These are phyloP conservation scores for Hyaloscypha bicolor DNA, from an alignment of 495 filamentous ascomycete species.

Conservation along the genomic window DNA sequence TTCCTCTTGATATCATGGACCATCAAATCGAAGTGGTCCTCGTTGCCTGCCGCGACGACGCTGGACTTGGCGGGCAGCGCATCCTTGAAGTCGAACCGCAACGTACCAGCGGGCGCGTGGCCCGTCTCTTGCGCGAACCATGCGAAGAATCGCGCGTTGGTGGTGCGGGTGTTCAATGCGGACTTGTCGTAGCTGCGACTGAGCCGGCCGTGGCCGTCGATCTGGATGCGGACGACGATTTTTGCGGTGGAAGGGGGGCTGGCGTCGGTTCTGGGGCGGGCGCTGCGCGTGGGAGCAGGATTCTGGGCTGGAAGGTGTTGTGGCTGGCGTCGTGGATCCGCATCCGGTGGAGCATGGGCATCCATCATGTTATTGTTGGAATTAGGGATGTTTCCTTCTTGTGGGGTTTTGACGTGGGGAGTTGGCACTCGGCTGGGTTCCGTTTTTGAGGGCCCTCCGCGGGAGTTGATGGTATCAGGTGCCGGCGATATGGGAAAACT, in stretches of 20 bases:
- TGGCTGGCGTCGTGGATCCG: neutral
- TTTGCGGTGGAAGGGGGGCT: neutral
- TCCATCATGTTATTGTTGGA: neutral
- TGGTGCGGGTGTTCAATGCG: neutral
- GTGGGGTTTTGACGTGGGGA: neutral
- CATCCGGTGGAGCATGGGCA: neutral
- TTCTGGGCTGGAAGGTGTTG: neutral
- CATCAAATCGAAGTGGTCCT: conserved; percentile 7
- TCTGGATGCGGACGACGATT: neutral
- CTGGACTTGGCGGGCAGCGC: neutral
- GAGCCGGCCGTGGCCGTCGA: neutral
- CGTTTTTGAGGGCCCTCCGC: neutral
- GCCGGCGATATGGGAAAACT: neutral
- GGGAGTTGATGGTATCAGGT: conserved; percentile 2
- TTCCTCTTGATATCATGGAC: neutral
- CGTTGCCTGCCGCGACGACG: neutral
- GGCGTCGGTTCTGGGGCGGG: neutral
- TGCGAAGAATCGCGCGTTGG: neutral
- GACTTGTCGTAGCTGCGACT: conserved; percentile 6
- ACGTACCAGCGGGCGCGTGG: neutral
- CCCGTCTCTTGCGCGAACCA: conserved; percentile 7
- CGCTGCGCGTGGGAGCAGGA: neutral
- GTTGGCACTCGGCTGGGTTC: neutral
- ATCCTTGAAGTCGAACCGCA: conserved; percentile 4
- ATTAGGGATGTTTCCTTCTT: neutral